These are phyloP conservation scores for Lichenothelia convexa DNA, from an alignment of 495 filamentous ascomycete genomes.

Conservation along the genomic window DNA sequence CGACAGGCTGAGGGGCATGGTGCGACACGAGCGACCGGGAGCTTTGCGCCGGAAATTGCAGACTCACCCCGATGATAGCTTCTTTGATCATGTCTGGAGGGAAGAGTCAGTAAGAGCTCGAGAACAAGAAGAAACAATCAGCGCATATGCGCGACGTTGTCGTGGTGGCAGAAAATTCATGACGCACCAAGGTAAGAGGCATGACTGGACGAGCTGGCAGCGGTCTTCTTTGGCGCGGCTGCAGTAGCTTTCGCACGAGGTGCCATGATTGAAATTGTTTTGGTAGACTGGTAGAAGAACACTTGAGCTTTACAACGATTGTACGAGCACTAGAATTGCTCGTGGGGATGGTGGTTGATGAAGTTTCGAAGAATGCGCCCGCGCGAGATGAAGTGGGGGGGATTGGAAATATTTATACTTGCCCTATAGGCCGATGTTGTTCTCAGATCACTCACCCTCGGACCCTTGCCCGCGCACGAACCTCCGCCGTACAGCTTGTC, in stretches of 20 bases:
- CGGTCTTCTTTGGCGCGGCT: constrained; percentile 31
- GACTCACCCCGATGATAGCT: constrained; percentile 44
- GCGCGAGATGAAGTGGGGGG: background rate
- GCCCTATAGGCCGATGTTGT: background rate
- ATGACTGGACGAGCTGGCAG: constrained; percentile 27
- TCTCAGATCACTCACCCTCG: background rate
- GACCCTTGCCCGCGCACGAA: no score
- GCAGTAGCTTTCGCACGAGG: constrained; percentile 44
- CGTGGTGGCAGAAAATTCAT: background rate
- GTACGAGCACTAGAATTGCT: background rate
- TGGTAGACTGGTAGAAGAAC: constrained; percentile 3
- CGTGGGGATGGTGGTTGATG: background rate
- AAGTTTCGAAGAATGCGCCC: background rate
- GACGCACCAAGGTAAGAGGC: constrained; percentile 36
- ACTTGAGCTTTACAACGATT: constrained; percentile 7
- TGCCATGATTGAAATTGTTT: constrained; percentile 26
- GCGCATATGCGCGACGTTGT: constrained; percentile 7
- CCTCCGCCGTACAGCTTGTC: no score
- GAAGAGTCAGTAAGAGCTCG: constrained; percentile 23
- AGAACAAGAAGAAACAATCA: constrained; percentile 12
- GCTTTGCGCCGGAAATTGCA: constrained; percentile 19
- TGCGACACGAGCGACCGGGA: constrained; percentile 22
- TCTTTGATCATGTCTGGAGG: constrained; percentile 48
- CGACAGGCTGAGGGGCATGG: constrained; percentile 11
- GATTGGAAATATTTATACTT: background rate